Percentiles rank a stretch among this genome's conserved stretches.
Evolutionary conservation across 208 protist species (phyloP).

Genomic region (Wallacemonas collosoma): DNA sequence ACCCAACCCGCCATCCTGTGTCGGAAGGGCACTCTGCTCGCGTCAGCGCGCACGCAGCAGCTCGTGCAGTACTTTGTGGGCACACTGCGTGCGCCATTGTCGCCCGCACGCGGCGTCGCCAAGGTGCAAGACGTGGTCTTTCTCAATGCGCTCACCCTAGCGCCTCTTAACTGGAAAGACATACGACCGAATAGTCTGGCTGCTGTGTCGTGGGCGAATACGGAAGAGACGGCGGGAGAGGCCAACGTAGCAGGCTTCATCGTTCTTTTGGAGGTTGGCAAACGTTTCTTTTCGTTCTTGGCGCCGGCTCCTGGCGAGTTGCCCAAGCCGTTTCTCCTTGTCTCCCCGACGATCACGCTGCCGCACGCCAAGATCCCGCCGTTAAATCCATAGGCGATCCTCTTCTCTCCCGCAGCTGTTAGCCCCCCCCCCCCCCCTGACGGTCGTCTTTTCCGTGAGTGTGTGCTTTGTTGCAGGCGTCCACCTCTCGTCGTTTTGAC

Average conservation of each 20-base stretch:
- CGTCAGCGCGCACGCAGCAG: constrained; percentile 37
- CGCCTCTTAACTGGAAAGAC: constrained; percentile 50
- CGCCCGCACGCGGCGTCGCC: constrained; percentile 53
- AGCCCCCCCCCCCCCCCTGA: neutral
- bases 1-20: constrained; percentile 33
- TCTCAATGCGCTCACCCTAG: constrained; percentile 62
- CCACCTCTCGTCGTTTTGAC: no score
- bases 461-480: no score
- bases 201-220: constrained; percentile 71
- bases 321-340: constrained; percentile 75
- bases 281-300: constrained; percentile 75
- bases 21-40: constrained; percentile 28
- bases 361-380: constrained; percentile 36
- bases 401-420: neutral
- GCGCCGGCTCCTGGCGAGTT: constrained; percentile 61
- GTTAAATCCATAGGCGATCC: neutral
- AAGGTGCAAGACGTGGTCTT: constrained; percentile 67
- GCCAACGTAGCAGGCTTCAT: constrained; percentile 82
- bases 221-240: constrained; percentile 46
- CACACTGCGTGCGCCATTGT: constrained; percentile 57
- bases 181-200: constrained; percentile 55
- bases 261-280: constrained; percentile 76
- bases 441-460: neutral
- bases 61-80: constrained; percentile 73
- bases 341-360: constrained; percentile 67